Evolutionary conservation across 2,329 filamentous ascomycete species (phyloP).

Genomic region (Aspergillus fructus): DNA sequence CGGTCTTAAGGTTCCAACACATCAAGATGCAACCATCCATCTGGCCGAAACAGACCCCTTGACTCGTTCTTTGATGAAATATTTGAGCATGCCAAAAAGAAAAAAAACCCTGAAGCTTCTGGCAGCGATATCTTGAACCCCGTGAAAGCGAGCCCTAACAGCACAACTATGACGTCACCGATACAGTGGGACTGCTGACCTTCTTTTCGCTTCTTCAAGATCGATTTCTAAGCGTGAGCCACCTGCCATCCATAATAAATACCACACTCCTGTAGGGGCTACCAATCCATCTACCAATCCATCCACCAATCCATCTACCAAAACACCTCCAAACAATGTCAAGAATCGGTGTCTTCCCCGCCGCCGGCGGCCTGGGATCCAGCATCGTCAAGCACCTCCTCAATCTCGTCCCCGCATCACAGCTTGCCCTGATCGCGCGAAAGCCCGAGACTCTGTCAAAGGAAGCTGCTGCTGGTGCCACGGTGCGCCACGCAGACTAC

Average conservation of each 20-base stretch:
- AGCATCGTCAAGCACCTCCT: conserved; percentile 53
- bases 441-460: conserved; percentile 22
- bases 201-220: neutral
- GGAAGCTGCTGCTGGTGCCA: conserved; percentile 20
- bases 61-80: no score
- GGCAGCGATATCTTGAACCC: no score
- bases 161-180: no score
- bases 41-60: no score
- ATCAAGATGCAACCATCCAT: no score
- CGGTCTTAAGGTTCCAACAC: no score
- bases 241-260: no score
- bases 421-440: conserved; percentile 51
- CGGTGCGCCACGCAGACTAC: conserved; percentile 48
- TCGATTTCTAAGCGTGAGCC: neutral
- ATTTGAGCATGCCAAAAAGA: no score
- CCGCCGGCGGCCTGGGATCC: conserved; percentile 53
- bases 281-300: neutral
- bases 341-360: conserved; percentile 45
- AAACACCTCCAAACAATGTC: conserved; percentile 5
- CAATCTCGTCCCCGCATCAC: conserved; percentile 42
- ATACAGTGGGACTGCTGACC: no score
- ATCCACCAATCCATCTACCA: neutral
- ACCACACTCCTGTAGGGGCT: neutral
- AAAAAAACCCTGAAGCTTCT: no score
- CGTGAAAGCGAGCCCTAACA: no score